These are phyloP conservation scores for Ogataea sp. DNA, from an alignment of 805 yeast genomes.

Conservation along the genomic window DNA sequence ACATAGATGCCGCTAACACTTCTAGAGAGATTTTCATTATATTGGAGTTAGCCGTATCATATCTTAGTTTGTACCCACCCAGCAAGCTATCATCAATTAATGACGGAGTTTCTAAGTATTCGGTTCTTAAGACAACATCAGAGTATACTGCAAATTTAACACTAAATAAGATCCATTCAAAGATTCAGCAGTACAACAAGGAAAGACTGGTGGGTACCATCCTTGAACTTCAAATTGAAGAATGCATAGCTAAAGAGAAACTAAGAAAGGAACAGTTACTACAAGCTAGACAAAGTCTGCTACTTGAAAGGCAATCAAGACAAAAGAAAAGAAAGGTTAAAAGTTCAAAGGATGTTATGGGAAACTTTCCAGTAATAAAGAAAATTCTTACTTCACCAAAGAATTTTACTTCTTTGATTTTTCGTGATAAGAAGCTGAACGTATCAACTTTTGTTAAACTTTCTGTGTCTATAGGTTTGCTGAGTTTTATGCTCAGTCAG, in stretches of 20 bases:
- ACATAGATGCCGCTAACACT: constrained; percentile 12
- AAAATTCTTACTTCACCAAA: not conserved
- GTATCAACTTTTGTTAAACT: constrained; percentile 1
- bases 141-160: not conserved
- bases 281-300: not conserved
- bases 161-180: not conserved
- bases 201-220: not conserved
- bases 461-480: not conserved
- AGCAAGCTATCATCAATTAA: not conserved
- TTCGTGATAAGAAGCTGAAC: not conserved
- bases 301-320: not conserved
- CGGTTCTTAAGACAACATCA: constrained; percentile 2
- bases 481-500: not conserved
- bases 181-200: not conserved
- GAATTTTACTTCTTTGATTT: not conserved
- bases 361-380: not conserved
- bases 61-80: constrained; percentile 6
- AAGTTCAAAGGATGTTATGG: no score
- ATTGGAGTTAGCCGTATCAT: constrained; percentile 12
- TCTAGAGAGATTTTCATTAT: constrained; percentile 18
- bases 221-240: not conserved
- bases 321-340: no score
- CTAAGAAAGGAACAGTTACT: not conserved
- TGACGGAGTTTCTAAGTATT: not conserved
- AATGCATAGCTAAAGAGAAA: not conserved